Base-by-base conservation (phyloP, 106 monocot species). In the Chionographis japonica region DNA sequence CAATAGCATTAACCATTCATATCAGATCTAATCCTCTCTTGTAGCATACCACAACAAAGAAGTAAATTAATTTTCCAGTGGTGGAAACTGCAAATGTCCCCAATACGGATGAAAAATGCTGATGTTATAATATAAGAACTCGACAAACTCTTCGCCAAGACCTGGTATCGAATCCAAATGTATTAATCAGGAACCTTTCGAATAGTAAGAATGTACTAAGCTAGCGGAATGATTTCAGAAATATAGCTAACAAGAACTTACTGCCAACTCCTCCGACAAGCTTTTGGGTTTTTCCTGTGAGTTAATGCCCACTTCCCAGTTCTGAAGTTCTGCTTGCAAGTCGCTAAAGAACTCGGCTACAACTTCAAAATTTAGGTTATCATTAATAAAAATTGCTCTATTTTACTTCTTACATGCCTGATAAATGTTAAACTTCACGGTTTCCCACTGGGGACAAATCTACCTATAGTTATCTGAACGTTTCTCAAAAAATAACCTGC, bases 111-210 rank as follows among this genome's bases (percentile, higher is more conserved):
- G 83, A 60, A 61, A 64, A 49, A 86, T 81, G 62, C 85, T 93
- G 5, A 98, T 82, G 69, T 93, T 92, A 72, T 98, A 93, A 68
- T 98, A 89, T 67, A 98, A 72, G 74, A 93, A 98, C 41, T 98
- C 97, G 42, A 98, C 97, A 79, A 98, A 90, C 69, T 98, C 97
- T 63, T 93, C 92, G 7, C 97, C 97, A 61, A 98, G 20, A 85
- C 97, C 97, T 98, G 78, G 60, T n/a, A 60, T 35, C 3, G 58
- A 52, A 63, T 18, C 40, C 7, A 4, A 41, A 42, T 20, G 46
- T 41, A 53, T 8, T 12, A 19, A 54, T 8, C 4, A 7, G 6
- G 18, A 17, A 55, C 5, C 55, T 7, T 43, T 42, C 18, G 9
- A 20, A 11, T 58, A 12, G 17, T 12, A 58, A 46, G 12, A 4